Evolutionary conservation across 2,329 filamentous ascomycete genomes (phyloP), one percentile per base, ranked within the genome.

Genomic region (Neofusicoccum sp.): DNA sequence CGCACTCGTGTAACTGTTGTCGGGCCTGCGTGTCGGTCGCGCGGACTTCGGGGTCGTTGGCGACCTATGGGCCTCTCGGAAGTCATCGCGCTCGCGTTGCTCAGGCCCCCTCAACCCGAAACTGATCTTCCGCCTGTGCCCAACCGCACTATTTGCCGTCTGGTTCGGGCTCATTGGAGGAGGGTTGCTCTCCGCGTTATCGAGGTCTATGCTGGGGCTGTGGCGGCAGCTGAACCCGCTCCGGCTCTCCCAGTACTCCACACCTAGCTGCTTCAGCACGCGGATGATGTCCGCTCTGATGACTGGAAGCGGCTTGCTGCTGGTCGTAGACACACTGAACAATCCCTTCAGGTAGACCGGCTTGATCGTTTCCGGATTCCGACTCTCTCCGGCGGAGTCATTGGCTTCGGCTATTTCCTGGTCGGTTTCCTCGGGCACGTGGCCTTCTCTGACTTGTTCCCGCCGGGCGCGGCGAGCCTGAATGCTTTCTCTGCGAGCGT

Each of bases 291-390:
- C 95, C 6, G 87, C 82, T 43, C 94, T 88, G 66, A 99, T 99
- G 64, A 92, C 87, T 1, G 88, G 82, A 9, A 98, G 86, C 1
- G 94, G 92, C 73, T 96, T 96, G 72, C 89, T 95, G 64, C 93
- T 97, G 6, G 95, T 99, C 0, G 95, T 99, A 3, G 92, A 96
- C 61, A 98, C 95, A 71, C 94, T 98, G 79, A 99, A 98, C 16
- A 99, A 83, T 4, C 95, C 95, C 77, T 98, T 99, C 63, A 99
- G 85, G 75, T 90, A 98, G 3, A 98, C 95, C 0, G 95, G 95
- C 75, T 97, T 97, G 60, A 94, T 89, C 65, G 94, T 86, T 68
- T 96, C 92, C 4, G 90, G 88, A 68, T 86, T 89, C 29, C 79
- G 76, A 43, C 33, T 37, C 44, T 63, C 61, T n/a, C 44, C 50